A percentile compares a stretch with the other conserved stretches of the same genome.
These are phyloP conservation scores for Nakazawaea populi DNA, from an alignment of 805 yeast species.

Conservation along the genomic window DNA sequence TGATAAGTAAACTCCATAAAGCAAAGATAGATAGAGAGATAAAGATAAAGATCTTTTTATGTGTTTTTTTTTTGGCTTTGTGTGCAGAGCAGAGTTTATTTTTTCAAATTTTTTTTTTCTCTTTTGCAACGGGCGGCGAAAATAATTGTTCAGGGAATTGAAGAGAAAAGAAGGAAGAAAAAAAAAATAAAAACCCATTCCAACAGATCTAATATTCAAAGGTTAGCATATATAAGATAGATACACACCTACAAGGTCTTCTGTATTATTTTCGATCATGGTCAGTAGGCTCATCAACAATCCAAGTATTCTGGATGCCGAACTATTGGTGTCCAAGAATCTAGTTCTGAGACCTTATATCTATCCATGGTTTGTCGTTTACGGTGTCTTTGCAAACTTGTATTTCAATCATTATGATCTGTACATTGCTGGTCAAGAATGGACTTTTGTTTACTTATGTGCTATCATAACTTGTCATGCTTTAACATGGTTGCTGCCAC, in stretches of 20 bases:
- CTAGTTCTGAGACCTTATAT: slow-evolving; percentile 63
- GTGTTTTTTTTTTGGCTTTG: too few species aligned
- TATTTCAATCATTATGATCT: slow-evolving; percentile 67
- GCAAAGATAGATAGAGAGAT: background rate
- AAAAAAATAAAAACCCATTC: too few species aligned
- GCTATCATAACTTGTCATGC: slow-evolving; percentile 67
- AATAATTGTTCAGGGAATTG: too few species aligned
- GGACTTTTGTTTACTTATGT: slow-evolving; percentile 90
- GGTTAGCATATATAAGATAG: too few species aligned
- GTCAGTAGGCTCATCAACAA: slow-evolving; percentile 48
- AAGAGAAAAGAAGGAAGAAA: too few species aligned
- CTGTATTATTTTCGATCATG: background rate
- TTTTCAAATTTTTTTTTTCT: too few species aligned
- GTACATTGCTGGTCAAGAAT: slow-evolving; percentile 84
- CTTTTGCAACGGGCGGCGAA: too few species aligned
- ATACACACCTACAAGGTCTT: background rate
- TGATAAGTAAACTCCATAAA: too few species aligned
- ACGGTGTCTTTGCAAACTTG: slow-evolving; percentile 66
- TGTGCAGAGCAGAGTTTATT: too few species aligned
- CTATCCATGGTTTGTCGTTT: slow-evolving; percentile 73
- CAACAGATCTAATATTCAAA: too few species aligned
- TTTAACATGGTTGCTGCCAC: slow-evolving; percentile 83
- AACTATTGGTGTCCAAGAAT: slow-evolving; percentile 67
- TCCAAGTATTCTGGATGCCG: slow-evolving; percentile 66
- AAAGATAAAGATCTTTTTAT: too few species aligned